A percentile compares a stretch with the other conserved stretches of the same genome.
Conservation (phyloP, 2,329 filamentous ascomycete species). For the Phaeosphaeriaceae sp. region DNA sequence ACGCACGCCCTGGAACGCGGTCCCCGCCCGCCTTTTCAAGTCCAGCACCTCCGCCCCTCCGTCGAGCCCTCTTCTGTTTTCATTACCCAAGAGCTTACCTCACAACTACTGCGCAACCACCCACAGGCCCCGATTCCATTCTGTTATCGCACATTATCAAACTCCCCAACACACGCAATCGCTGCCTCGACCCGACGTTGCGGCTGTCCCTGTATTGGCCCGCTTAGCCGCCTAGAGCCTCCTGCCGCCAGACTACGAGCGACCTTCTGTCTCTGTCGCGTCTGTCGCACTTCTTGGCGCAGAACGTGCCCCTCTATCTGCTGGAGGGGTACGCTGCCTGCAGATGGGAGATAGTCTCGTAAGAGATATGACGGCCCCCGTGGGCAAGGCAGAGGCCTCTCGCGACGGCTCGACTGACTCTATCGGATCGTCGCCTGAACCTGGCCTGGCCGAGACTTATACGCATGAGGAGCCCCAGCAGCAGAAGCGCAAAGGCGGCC, state of each 20-base stretch:
- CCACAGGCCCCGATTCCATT: slow-evolving; percentile 35
- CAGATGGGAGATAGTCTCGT: slow-evolving; percentile 60
- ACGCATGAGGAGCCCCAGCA: slow-evolving; percentile 55
- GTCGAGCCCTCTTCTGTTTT: slow-evolving; percentile 46
- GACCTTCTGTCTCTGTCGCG: slow-evolving; percentile 36
- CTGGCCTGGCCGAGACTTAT: slow-evolving; percentile 51
- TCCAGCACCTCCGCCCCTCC: slow-evolving; percentile 44
- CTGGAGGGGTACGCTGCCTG: slow-evolving; percentile 54
- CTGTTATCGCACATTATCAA: slow-evolving; percentile 57
- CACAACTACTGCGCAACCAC: slow-evolving; percentile 52
- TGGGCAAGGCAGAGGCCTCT: slow-evolving; percentile 55
- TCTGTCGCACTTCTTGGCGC: slow-evolving; percentile 45
- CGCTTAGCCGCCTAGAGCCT: slow-evolving; percentile 48
- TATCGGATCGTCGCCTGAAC: slow-evolving; percentile 58
- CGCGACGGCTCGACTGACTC: slow-evolving; percentile 58
- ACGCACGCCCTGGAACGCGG: slow-evolving; percentile 14
- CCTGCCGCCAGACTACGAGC: slow-evolving; percentile 20
- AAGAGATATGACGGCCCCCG: slow-evolving; percentile 54
- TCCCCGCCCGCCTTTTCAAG: slow-evolving; percentile 45
- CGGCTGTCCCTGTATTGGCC: slow-evolving; percentile 42
- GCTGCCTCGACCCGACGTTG: slow-evolving; percentile 41
- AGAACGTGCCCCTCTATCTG: slow-evolving; percentile 45
- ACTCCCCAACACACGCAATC: slow-evolving; percentile 46
- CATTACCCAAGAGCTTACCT: slow-evolving; percentile 60
- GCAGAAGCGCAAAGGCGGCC: slow-evolving; percentile 95